Evolutionary conservation across 768 basidiomycete species (phyloP).

Genomic region (Phanerochaete sordida): DNA sequence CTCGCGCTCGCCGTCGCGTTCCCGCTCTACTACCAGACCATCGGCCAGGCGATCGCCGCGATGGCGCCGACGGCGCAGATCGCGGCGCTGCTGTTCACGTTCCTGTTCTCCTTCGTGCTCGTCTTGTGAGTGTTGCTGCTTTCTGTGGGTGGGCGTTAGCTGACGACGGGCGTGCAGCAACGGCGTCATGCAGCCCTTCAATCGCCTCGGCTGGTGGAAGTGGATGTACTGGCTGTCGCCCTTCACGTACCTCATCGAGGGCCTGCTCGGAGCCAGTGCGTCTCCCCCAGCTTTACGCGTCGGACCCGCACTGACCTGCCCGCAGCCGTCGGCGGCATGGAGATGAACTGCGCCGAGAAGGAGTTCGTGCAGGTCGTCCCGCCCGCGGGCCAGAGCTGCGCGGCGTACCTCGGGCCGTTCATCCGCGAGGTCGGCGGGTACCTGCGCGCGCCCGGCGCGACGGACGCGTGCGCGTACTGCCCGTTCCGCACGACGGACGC

Average conservation of each 20-base stretch:
- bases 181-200: slow-evolving; percentile 46
- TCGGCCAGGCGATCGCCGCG: slow-evolving; percentile 38
- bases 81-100: slow-evolving; percentile 36
- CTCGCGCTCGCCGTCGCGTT: slow-evolving; percentile 34
- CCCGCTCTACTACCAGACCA: slow-evolving; percentile 42
- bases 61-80: slow-evolving; percentile 39
- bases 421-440: slow-evolving; percentile 43
- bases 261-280: slow-evolving; percentile 43
- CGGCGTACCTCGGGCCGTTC: slow-evolving; percentile 40
- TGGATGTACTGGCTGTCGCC: slow-evolving; percentile 38
- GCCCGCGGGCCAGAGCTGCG: slow-evolving; percentile 45
- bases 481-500: slow-evolving; percentile 53
- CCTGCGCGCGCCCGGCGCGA: slow-evolving; percentile 37
- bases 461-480: slow-evolving; percentile 49
- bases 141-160: background rate
- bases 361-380: slow-evolving; percentile 59
- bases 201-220: slow-evolving; percentile 40
- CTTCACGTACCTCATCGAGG: slow-evolving; percentile 37
- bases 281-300: background rate
- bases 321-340: slow-evolving; percentile 46
- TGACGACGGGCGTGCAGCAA: slow-evolving; percentile 26
- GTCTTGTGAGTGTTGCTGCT: slow-evolving; percentile 34
- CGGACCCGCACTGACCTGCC: background rate
- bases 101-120: slow-evolving; percentile 37
- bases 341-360: slow-evolving; percentile 50